Base-by-base conservation (phyloP, 2,329 filamentous ascomycete genomes). In the Aureobasidium sp. region DNA sequence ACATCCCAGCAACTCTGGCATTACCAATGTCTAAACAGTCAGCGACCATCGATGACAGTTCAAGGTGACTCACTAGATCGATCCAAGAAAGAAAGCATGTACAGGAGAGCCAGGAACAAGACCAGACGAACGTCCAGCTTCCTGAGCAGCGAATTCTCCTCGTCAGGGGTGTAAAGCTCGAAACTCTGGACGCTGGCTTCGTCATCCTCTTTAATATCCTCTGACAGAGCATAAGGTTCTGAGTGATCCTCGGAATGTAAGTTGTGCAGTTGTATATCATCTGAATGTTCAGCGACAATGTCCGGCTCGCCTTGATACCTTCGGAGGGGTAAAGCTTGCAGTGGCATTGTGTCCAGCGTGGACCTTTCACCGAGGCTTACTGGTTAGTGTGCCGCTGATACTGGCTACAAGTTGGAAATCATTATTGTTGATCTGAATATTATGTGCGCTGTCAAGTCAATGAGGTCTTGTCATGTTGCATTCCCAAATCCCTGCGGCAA, bases 1-100 rank as follows among this genome's bases (percentile, higher is more conserved):
- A 68, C 8, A 84, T 66, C 8, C 80, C 80, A 6, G 80, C 80
- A 49, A 83, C 78, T 55, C 75, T 76, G n/a, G 80, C 80, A 66
- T 84, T 83, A 40, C 80, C 80, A 55, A 64, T 60, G 29, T 57
- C 51, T 53, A 19, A 10, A 11, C 22, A 10, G 35, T 58, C 41
- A 57, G 37, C 27, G 6, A 7, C 10, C 12, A 17, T 4, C 12
- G 8, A 19, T 30, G 57, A 53, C 35, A n/a, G 45, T 27, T 53
- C 29, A 25, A 59, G 52, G 38, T 60, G 51, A 53, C n/a, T 52
- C 73, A 90, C 88, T 95, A 16, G 87, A 90, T 59, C 90, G 79
- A 68, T 95, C 90, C 59, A 95, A 70, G 65, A 95, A 95, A 58
- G 84, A 86, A 57, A 95, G 74, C 75, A 94, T 79, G 66, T 93